A percentile compares a stretch with the other conserved stretches of the same genome.
Evolutionary conservation across 2,329 filamentous ascomycete genomes (phyloP).

Genomic region (Ascochyta rabiei): DNA sequence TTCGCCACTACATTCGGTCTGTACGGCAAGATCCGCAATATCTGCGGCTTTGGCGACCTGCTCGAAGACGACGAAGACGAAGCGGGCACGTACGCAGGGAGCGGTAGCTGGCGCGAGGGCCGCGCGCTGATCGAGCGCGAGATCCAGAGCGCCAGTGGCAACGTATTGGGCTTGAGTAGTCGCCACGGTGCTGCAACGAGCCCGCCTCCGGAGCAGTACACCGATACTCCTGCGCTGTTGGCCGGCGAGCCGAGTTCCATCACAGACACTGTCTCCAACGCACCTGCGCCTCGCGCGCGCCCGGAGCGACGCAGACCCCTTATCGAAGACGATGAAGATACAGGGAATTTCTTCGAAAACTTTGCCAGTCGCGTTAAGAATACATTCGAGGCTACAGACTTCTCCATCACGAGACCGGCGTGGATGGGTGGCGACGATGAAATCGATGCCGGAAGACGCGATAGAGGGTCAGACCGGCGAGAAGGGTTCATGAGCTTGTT

Average conservation of each 20-base stretch:
- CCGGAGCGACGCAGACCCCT: constrained; percentile 31
- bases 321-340: constrained; percentile 65
- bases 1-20: constrained; percentile 85
- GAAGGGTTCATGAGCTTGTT: constrained; percentile 39
- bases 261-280: background rate
- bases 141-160: constrained; percentile 53
- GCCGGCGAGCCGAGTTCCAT: constrained; percentile 21
- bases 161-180: constrained; percentile 38
- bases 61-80: constrained; percentile 75
- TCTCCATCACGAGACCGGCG: constrained; percentile 66
- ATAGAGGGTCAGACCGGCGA: constrained; percentile 17
- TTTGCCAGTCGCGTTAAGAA: constrained; percentile 88
- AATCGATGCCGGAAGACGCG: constrained; percentile 11
- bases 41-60: constrained; percentile 79
- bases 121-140: constrained; percentile 89
- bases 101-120: constrained; percentile 89
- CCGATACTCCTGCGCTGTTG: constrained; percentile 21
- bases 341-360: constrained; percentile 82
- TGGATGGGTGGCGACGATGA: constrained; percentile 72
- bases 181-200: constrained; percentile 14
- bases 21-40: constrained; percentile 78
- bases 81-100: constrained; percentile 67
- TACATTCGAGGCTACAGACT: constrained; percentile 77
- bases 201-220: constrained; percentile 33
- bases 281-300: constrained; percentile 6